A percentile compares a stretch with the other conserved stretches of the same genome.
Conservation (phyloP, 208 protist species). For the Leishmania lainsoni region DNA sequence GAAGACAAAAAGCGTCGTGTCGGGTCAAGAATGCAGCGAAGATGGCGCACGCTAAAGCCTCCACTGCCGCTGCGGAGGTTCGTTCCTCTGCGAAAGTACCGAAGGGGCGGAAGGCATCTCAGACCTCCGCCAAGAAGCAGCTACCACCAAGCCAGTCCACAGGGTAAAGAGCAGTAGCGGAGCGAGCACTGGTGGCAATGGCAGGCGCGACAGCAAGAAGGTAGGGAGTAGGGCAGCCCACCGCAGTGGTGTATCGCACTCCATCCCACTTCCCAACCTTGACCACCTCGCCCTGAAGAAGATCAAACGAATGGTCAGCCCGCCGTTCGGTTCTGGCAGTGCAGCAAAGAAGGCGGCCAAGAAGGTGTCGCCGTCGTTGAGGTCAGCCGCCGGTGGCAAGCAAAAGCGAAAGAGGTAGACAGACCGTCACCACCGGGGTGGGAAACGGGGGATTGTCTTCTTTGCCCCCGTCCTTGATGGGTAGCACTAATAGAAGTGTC, state of each 20-base stretch:
- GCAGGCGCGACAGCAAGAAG: neutral
- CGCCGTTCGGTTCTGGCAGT: neutral
- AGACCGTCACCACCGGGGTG: neutral
- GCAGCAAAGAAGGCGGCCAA: constrained; percentile 8
- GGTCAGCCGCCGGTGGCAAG: too few relatives aligned
- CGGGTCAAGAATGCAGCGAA: constrained; percentile 6
- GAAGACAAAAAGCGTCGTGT: constrained; percentile 1
- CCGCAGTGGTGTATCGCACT: constrained; percentile 16
- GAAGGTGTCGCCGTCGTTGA: neutral
- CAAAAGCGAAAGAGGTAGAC: constrained; percentile 2
- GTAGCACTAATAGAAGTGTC: neutral
- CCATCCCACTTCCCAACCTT: constrained; percentile 37
- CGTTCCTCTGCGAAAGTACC: neutral
- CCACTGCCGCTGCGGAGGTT: too few relatives aligned
- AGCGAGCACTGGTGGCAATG: neutral
- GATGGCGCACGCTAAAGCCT: neutral
- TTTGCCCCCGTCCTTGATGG: neutral
- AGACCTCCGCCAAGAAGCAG: neutral
- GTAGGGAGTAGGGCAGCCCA: neutral
- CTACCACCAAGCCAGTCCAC: neutral
- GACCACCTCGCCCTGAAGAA: constrained; percentile 26
- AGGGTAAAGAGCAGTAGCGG: neutral
- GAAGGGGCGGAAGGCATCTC: neutral
- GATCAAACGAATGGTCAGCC: constrained; percentile 2
- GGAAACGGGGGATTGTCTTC: neutral